phyloP scores from a whole-genome alignment of 2,329 filamentous ascomycete species.

The Blastomyces percursus region DNA sequence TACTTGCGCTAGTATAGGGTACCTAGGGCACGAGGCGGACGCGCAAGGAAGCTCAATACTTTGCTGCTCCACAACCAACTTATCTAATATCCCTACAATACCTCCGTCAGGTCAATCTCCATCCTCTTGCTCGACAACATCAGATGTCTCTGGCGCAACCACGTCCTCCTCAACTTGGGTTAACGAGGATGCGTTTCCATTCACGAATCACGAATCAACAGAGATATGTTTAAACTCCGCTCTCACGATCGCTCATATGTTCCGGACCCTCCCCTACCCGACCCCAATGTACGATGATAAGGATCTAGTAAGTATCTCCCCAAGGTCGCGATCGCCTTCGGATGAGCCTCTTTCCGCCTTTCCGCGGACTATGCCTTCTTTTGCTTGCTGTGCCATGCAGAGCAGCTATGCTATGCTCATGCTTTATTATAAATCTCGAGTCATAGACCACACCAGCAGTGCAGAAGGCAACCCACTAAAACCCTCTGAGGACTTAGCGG shows the following conservation, averaged over 20 bases:
- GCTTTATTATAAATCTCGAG: slow-evolving; percentile 34
- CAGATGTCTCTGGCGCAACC: slow-evolving; percentile 8
- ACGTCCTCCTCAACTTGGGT: slow-evolving; percentile 18
- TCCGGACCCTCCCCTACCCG: slow-evolving; percentile 31
- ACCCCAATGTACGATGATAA: slow-evolving; percentile 19
- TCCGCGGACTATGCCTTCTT: slow-evolving; percentile 38
- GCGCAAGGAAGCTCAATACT: slow-evolving; percentile 20
- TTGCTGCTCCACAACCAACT: slow-evolving; percentile 24
- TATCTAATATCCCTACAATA: slow-evolving; percentile 23
- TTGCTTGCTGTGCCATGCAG: slow-evolving; percentile 39
- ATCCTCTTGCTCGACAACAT: slow-evolving; percentile 23
- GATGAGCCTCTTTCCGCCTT: slow-evolving; percentile 14
- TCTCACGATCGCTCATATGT: slow-evolving; percentile 33
- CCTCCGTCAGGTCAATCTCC: slow-evolving; percentile 24
- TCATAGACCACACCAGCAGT: slow-evolving; percentile 25
- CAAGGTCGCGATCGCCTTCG: background rate
- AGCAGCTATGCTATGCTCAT: slow-evolving; percentile 38
- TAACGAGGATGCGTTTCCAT: slow-evolving; percentile 27
- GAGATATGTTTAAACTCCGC: slow-evolving; percentile 33
- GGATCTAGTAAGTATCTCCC: slow-evolving; percentile 7
- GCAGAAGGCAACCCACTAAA: slow-evolving; percentile 14
- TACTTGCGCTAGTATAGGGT: slow-evolving; percentile 13
- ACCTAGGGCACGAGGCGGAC: slow-evolving; percentile 8
- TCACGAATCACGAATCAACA: slow-evolving; percentile 32
- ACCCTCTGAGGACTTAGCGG: slow-evolving; percentile 22